Conservation (phyloP, 192 early-diverging fungal species). For the Backusella tuberculispora region DNA sequence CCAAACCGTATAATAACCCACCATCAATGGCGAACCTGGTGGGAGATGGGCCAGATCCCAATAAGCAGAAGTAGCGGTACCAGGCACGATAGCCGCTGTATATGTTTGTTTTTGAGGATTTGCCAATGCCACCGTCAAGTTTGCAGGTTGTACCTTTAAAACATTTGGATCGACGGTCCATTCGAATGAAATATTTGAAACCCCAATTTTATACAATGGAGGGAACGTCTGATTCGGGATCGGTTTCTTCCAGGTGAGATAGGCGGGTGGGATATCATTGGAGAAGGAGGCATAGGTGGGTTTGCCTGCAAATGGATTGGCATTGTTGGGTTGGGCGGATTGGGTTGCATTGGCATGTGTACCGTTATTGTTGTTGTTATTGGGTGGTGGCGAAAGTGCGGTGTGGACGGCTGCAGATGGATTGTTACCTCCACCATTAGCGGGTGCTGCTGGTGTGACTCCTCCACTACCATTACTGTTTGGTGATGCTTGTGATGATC, state of each 20-base stretch:
- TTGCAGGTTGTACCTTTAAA: slow-evolving; percentile 32
- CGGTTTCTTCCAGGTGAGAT: slow-evolving; percentile 43
- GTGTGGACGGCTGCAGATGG: neutral
- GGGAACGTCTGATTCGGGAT: slow-evolving; percentile 39
- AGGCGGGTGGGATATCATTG: slow-evolving; percentile 38
- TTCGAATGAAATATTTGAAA: slow-evolving; percentile 37
- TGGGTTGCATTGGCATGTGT: slow-evolving; percentile 33
- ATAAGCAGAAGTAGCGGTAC: slow-evolving; percentile 35
- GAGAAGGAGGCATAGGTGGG: slow-evolving; percentile 30
- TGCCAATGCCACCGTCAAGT: slow-evolving; percentile 36
- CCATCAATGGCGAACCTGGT: slow-evolving; percentile 37
- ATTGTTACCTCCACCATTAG: slow-evolving; percentile 1
- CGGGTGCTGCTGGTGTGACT: neutral
- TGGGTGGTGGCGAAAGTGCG: neutral
- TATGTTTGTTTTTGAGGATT: slow-evolving; percentile 43
- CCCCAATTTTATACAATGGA: slow-evolving; percentile 41
- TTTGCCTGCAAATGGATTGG: slow-evolving; percentile 37
- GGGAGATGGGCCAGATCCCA: slow-evolving; percentile 32
- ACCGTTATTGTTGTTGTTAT: slow-evolving; percentile 1
- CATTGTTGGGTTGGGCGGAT: slow-evolving; percentile 17
- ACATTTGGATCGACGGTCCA: slow-evolving; percentile 36
- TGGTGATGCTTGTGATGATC: neutral
- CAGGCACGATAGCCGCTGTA: slow-evolving; percentile 26
- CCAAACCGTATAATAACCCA: slow-evolving; percentile 38
- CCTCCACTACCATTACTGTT: neutral